A percentile compares a stretch with the other conserved stretches of the same genome.
Evolutionary conservation across 805 yeast species (phyloP).

Genomic region (Ogataea methylovora): DNA sequence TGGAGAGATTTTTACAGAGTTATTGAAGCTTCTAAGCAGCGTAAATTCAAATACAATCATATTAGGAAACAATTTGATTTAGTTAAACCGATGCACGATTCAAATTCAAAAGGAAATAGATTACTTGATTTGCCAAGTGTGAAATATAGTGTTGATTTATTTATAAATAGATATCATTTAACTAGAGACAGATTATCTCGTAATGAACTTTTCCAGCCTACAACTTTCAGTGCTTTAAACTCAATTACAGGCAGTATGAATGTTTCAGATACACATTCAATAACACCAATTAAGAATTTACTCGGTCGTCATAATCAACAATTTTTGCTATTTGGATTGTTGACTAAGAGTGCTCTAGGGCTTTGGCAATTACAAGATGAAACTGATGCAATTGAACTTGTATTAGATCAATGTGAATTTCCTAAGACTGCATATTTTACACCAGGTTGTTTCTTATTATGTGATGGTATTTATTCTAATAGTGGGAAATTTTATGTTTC

Average conservation of each 20-base stretch:
- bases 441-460: conserved; percentile 69
- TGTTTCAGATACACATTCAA: conserved; percentile 14
- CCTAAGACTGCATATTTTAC: conserved; percentile 60
- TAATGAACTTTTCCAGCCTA: conserved; percentile 64
- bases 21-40: conserved; percentile 59
- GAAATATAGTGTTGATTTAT: conserved; percentile 30
- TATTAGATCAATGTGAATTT: conserved; percentile 53
- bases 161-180: conserved; percentile 50
- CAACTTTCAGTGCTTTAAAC: conserved; percentile 34
- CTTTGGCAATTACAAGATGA: conserved; percentile 76
- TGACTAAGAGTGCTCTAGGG: conserved; percentile 57
- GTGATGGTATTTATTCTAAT: conserved; percentile 79
- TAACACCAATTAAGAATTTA: conserved; percentile 76
- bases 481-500: conserved; percentile 67
- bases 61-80: conserved; percentile 54
- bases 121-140: conserved; percentile 14
- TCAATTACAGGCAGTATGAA: conserved; percentile 27
- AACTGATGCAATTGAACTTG: conserved; percentile 65
- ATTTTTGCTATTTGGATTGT: conserved; percentile 72
- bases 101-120: background rate
- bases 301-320: conserved; percentile 76
- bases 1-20: conserved; percentile 72
- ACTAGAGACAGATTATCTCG: conserved; percentile 66
- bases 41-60: conserved; percentile 54
- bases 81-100: conserved; percentile 1